Evolutionary conservation across 495 filamentous ascomycete species (phyloP), one percentile per base, ranked within the genome.

Genomic region (Aspergillus avenaceus): DNA sequence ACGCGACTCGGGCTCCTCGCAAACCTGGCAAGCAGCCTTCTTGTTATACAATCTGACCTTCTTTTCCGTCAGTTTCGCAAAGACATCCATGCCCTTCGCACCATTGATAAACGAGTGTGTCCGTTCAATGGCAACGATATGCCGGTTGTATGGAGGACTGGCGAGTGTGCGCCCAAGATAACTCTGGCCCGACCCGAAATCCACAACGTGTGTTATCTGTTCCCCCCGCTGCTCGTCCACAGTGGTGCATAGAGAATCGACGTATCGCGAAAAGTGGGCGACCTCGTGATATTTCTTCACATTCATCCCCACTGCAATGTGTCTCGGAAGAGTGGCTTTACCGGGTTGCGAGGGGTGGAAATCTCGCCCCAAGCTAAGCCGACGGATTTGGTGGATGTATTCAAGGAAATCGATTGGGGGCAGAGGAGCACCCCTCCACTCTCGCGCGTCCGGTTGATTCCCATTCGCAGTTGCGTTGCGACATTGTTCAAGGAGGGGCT

Each of bases 121-220:
- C 55, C 89, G 88, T 66, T 98, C 93, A 53, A 98, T 87, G 12
- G 93, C 93, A 50, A 97, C 80, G 45, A 97, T 87, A 56, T 90
- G 81, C 57, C 83, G 84, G 53, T 90, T 86, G 63, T 95, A 95
- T 0, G 91, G 91, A 42, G 83, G 75, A 53, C 83, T 87, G 9
- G 93, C 92, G 37, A 98, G 69, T 1, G 88, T 86, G 36, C 93
- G 82, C 9, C 93, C 91, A 1, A 98, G 81, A 61, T 98, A 98
- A 57, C 93, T 97, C 61, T 97, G 93, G 0, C 93, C 93, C 41
- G 89, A 95, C 19, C 93, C 93, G 66, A 96, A 96, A 66, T 98
- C 93, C 45, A 97, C 83, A 48, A 97, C 80, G 71, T 97, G 91
- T 1, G 90, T 89, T 44, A 96, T 84, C 18, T 74, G 59, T 40